phyloP scores from a whole-genome alignment of 305 asterid species.

The Ajuga reptans region DNA sequence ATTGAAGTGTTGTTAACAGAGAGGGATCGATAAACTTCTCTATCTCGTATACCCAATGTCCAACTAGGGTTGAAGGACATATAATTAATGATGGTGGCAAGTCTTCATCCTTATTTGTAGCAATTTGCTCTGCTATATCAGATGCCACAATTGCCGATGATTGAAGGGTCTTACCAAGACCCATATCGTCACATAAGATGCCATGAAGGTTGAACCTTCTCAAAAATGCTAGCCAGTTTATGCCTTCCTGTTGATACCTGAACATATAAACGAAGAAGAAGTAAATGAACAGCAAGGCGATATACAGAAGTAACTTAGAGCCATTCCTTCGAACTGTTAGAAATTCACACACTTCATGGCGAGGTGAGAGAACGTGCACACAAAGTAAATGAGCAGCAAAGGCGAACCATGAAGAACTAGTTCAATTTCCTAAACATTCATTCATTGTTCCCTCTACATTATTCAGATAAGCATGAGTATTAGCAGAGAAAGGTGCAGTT shows the following conservation, averaged over 20 bases:
- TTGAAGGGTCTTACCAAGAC: constrained; percentile 97
- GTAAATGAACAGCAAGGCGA: not conserved
- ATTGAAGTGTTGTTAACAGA: constrained; percentile 78
- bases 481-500: constrained; percentile 16
- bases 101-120: constrained; percentile 41
- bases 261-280: constrained; percentile 13
- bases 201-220: constrained; percentile 96
- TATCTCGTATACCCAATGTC: constrained; percentile 97
- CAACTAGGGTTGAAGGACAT: constrained; percentile 96
- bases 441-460: not conserved
- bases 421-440: not conserved
- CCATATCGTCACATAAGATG: constrained; percentile 98
- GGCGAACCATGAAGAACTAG: not conserved
- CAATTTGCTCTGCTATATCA: constrained; percentile 77
- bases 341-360: too few species aligned
- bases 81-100: constrained; percentile 76
- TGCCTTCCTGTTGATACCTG: constrained; percentile 99
- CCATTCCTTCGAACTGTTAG: not conserved
- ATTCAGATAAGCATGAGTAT: constrained; percentile 10
- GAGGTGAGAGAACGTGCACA: too few species aligned
- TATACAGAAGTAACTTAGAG: not conserved
- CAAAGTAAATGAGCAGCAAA: not conserved
- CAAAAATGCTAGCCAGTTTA: constrained; percentile 92
- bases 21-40: constrained; percentile 96
- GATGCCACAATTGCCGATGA: constrained; percentile 93